Conservation (phyloP, 1,284 basidiomycete species). For the Acaromyces ingoldii region DNA sequence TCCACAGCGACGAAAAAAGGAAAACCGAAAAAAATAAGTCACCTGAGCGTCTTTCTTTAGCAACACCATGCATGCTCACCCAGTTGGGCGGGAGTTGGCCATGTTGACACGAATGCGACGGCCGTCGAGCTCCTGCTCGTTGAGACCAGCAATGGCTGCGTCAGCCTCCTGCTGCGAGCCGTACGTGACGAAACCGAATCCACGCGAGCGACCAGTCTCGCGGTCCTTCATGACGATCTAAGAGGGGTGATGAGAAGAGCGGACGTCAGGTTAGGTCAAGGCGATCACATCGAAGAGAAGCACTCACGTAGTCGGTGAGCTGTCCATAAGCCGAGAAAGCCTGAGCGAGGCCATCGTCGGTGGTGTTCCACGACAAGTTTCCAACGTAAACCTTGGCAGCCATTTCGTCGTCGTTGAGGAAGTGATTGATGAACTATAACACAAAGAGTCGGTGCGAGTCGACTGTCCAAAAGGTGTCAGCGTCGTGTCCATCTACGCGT, state of each 20-base stretch:
- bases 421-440: too few species aligned
- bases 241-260: neutral
- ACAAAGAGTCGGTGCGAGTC: too few species aligned
- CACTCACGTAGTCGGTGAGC: slow-evolving; percentile 46
- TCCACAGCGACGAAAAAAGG: neutral
- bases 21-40: neutral
- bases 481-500: too few species aligned
- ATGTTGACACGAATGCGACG: slow-evolving; percentile 84
- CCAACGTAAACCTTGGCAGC: slow-evolving; percentile 51
- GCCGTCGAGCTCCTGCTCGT: slow-evolving; percentile 91
- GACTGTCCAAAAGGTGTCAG: too few species aligned
- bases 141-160: slow-evolving; percentile 69
- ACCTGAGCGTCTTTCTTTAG: neutral
- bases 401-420: too few species aligned
- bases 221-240: slow-evolving; percentile 85
- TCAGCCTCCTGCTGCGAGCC: slow-evolving; percentile 63
- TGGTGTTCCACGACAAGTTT: slow-evolving; percentile 51
- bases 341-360: slow-evolving; percentile 48
- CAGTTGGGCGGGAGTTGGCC: slow-evolving; percentile 73
- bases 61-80: too few species aligned
- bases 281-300: neutral
- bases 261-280: neutral
- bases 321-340: slow-evolving; percentile 49
- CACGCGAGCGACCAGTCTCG: slow-evolving; percentile 82
- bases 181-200: slow-evolving; percentile 80